Evolutionary conservation across 2,329 filamentous ascomycete genomes (phyloP).

Genomic region (Fusarium sp.): DNA sequence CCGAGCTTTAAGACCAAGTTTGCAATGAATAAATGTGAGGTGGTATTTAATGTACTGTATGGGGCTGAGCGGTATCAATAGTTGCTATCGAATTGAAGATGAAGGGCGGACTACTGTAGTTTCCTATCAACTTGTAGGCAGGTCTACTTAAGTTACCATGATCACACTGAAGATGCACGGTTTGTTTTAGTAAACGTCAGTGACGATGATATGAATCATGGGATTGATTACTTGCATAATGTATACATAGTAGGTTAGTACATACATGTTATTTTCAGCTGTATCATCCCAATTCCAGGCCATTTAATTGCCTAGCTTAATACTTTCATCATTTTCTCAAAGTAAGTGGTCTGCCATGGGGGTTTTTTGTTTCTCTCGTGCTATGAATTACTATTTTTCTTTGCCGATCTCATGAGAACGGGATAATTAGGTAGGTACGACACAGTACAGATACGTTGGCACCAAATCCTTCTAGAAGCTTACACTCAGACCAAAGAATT

Average conservation of each 20-base stretch:
- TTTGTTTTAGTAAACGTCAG: background rate
- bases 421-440: background rate
- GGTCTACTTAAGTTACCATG: background rate
- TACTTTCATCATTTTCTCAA: background rate
- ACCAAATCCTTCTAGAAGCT: conserved; percentile 35
- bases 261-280: background rate
- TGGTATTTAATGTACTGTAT: background rate
- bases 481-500: background rate
- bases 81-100: background rate
- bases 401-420: conserved; percentile 16
- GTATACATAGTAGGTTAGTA: background rate
- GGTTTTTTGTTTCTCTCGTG: background rate
- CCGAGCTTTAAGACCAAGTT: background rate
- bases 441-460: background rate
- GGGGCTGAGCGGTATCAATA: background rate
- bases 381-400: background rate
- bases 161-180: background rate
- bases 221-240: background rate
- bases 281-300: background rate
- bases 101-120: background rate
- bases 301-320: background rate
- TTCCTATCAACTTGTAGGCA: background rate
- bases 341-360: background rate
- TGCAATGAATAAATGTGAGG: background rate
- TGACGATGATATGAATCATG: conserved; percentile 10